These are phyloP conservation scores for Firmiana major DNA, from an alignment of 345 rosid species.

Conservation along the genomic window DNA sequence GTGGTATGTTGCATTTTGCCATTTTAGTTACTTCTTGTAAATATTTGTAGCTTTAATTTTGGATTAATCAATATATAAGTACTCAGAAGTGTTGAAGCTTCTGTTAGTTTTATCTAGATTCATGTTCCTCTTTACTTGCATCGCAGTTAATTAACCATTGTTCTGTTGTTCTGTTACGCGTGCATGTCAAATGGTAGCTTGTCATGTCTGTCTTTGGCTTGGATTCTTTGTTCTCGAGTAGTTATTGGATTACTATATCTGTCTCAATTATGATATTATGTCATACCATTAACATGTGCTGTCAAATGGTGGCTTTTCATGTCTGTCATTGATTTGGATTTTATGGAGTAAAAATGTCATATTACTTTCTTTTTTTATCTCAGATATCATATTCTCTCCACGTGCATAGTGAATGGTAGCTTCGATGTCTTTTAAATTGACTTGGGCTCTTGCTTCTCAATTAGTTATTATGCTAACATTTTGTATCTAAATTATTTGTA, in stretches of 20 bases:
- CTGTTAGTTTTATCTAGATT: neutral
- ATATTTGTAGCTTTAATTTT: neutral
- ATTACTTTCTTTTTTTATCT: neutral
- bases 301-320: neutral
- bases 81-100: neutral
- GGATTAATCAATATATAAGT: neutral
- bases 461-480: neutral
- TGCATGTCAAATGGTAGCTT: neutral
- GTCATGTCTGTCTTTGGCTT: neutral
- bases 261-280: neutral
- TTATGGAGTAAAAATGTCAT: neutral
- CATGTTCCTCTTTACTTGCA: neutral
- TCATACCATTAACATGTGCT: neutral
- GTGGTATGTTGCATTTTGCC: conserved; percentile 54
- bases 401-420: neutral
- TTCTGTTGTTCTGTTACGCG: neutral
- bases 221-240: neutral
- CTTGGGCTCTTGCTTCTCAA: neutral
- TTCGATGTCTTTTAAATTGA: neutral
- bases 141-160: neutral
- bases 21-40: neutral
- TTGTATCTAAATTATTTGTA: neutral
- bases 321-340: neutral
- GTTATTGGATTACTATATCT: neutral
- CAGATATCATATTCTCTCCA: neutral